Conservation (phyloP, 176 grass and related monocot genomes). For the Metroxylon sagu region DNA sequence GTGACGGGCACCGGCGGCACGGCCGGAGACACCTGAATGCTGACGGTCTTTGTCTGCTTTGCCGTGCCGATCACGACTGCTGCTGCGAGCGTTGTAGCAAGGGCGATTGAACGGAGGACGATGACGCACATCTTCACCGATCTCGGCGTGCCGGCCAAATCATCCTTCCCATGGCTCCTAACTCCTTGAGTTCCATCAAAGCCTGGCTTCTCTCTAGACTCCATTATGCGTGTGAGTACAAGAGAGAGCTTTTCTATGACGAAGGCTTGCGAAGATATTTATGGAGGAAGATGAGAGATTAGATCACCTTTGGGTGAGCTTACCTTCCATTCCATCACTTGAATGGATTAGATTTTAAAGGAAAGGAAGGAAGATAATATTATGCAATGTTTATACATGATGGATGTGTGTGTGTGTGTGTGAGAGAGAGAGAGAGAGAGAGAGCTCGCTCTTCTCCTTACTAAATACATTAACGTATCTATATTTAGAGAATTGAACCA, state of each 20-base stretch:
- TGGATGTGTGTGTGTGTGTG: too few species aligned
- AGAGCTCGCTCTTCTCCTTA: too few species aligned
- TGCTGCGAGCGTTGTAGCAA: conserved; percentile 42
- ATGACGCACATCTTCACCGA: conserved; percentile 13
- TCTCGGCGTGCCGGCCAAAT: neutral
- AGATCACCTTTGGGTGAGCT: too few species aligned
- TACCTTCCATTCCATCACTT: too few species aligned
- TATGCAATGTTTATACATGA: too few species aligned
- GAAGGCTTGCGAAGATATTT: neutral
- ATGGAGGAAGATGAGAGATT: neutral
- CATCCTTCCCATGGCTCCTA: neutral
- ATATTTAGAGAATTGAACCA: too few species aligned
- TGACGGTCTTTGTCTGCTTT: conserved; percentile 31
- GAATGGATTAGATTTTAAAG: too few species aligned
- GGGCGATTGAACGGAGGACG: conserved; percentile 33
- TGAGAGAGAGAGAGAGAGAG: too few species aligned
- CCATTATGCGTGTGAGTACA: conserved; percentile 33
- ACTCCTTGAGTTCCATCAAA: conserved; percentile 25
- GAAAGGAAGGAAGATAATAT: too few species aligned
- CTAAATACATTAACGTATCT: too few species aligned
- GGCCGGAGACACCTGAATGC: conserved; percentile 26
- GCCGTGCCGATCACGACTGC: conserved; percentile 51
- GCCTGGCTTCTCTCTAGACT: conserved; percentile 37
- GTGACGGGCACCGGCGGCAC: conserved; percentile 35
- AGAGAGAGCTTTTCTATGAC: neutral